These are phyloP conservation scores for Debaryomycetaceae sp. DNA, from an alignment of 1,139 yeast genomes.

Conservation along the genomic window DNA sequence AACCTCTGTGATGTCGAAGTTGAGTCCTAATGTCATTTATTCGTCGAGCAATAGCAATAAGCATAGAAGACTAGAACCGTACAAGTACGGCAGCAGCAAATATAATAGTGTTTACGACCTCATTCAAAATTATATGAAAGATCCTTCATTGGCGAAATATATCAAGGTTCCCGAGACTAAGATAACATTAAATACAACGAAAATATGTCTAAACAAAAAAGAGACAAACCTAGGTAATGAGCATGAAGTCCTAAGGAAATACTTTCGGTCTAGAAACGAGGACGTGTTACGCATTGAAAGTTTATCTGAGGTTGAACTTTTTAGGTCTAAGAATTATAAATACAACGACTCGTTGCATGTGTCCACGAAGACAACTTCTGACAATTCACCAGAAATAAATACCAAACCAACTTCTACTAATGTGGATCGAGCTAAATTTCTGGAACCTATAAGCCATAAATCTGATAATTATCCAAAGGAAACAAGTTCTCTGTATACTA, in stretches of 20 bases:
- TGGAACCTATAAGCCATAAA: not conserved
- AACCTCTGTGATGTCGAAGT: not conserved
- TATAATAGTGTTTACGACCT: slow-evolving; percentile 1
- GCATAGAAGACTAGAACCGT: not conserved
- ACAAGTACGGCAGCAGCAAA: not conserved
- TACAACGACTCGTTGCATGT: not conserved
- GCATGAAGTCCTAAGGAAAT: not conserved
- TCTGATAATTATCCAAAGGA: not conserved
- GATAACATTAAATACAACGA: slow-evolving; percentile 16
- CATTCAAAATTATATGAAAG: slow-evolving; percentile 8
- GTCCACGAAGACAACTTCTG: not conserved
- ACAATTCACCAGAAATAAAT: not conserved
- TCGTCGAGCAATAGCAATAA: not conserved
- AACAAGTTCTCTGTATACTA: slow-evolving; percentile 1
- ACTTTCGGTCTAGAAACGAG: not conserved
- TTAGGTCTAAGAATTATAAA: not conserved
- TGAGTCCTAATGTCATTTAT: not conserved
- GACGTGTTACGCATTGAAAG: not conserved
- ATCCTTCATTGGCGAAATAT: slow-evolving; percentile 29
- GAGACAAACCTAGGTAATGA: slow-evolving; percentile 11
- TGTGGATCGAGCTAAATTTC: not conserved
- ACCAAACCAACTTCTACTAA: not conserved
- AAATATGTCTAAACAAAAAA: slow-evolving; percentile 20
- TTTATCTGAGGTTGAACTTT: not conserved
- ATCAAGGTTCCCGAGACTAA: slow-evolving; percentile 19